Conservation (phyloP, 805 yeast species). For the Candida chilensis region DNA sequence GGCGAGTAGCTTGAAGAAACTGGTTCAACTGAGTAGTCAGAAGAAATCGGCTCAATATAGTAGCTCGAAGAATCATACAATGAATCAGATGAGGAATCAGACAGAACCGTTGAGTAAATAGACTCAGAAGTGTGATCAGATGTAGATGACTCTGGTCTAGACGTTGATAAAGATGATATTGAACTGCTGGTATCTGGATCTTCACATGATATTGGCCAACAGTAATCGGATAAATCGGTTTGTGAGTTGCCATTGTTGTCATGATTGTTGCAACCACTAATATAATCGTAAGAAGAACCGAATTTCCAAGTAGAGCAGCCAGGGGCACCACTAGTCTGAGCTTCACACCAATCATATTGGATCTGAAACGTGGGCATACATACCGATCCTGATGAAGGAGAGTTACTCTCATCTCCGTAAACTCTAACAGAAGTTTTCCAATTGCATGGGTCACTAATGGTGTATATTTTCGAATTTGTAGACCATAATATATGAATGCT, state of each 20-base stretch:
- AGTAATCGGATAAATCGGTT: constrained; percentile 8
- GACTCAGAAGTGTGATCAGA: no score
- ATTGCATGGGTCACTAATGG: constrained; percentile 3
- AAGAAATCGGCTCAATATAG: no score
- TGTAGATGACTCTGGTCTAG: no score
- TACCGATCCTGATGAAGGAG: constrained; percentile 2
- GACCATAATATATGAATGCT: constrained; percentile 5
- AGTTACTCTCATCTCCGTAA: neutral
- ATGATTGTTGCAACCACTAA: constrained; percentile 8
- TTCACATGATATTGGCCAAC: constrained; percentile 11
- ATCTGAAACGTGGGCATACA: constrained; percentile 7
- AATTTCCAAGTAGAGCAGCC: constrained; percentile 9
- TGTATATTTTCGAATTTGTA: constrained; percentile 3
- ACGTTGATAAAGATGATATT: no score
- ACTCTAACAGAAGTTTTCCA: constrained; percentile 3
- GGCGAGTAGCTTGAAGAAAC: no score
- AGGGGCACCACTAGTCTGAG: neutral
- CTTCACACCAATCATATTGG: constrained; percentile 11
- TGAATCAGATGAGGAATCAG: no score
- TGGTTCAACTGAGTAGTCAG: no score
- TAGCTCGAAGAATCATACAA: no score
- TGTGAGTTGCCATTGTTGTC: constrained; percentile 3
- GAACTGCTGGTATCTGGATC: constrained; percentile 3
- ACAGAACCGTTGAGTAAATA: no score
- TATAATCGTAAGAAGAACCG: constrained; percentile 9